These are phyloP conservation scores for Fusarium dlaminii DNA, from an alignment of 2,329 filamentous ascomycete genomes.

Conservation along the genomic window DNA sequence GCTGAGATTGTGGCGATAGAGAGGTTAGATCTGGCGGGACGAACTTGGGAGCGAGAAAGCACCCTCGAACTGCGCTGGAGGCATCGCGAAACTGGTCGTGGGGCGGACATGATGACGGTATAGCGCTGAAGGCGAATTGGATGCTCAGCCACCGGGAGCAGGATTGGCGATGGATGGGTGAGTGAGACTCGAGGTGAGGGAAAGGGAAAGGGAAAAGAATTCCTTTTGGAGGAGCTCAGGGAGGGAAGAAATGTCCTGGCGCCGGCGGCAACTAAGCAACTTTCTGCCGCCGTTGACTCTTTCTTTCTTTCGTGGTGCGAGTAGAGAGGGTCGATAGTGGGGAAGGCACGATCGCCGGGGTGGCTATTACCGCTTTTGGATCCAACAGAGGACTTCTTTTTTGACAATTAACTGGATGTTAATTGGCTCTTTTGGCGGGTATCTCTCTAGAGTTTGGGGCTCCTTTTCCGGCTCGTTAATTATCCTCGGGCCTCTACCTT, in stretches of 20 bases:
- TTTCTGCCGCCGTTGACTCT: constrained; percentile 28
- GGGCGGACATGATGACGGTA: constrained; percentile 47
- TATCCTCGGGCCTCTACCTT: constrained; percentile 9
- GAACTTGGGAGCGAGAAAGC: constrained; percentile 44
- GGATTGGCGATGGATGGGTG: neutral
- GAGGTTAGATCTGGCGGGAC: constrained; percentile 37
- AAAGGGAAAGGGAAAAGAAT: neutral
- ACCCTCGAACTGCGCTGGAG: constrained; percentile 51
- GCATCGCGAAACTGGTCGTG: constrained; percentile 52
- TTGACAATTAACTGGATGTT: constrained; percentile 39
- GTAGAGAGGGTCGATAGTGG: constrained; percentile 16
- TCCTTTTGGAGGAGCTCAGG: constrained; percentile 9
- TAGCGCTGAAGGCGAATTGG: neutral
- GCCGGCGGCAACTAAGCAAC: constrained; percentile 30
- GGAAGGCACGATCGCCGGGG: constrained; percentile 15
- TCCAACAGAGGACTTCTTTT: neutral
- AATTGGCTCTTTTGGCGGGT: constrained; percentile 34
- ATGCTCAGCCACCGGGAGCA: constrained; percentile 40
- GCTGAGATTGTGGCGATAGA: constrained; percentile 35
- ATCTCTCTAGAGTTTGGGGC: constrained; percentile 3
- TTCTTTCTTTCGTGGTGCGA: constrained; percentile 12
- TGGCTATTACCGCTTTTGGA: constrained; percentile 12
- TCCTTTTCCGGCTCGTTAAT: neutral
- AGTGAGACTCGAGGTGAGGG: neutral
- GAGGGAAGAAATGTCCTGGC: constrained; percentile 9